phyloP scores from a whole-genome alignment of 352 stramenopile species.

The Pythium aristosporum region DNA sequence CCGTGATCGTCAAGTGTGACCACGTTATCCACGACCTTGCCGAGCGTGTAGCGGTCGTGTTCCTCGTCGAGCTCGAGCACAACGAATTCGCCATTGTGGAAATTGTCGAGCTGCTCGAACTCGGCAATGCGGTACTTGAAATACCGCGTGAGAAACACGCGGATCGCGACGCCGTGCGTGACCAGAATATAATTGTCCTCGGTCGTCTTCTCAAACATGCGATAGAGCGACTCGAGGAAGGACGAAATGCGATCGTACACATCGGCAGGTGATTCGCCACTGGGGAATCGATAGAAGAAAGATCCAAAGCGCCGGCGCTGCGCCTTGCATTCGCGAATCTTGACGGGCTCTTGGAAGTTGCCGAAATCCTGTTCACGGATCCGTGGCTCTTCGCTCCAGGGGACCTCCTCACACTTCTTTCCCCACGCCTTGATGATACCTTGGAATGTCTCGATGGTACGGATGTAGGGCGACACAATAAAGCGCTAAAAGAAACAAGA shows the following conservation, averaged over 20 bases:
- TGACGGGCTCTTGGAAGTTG: slow-evolving; percentile 85
- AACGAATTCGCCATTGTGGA: slow-evolving; percentile 82
- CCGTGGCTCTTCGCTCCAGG: slow-evolving; percentile 81
- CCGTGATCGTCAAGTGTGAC: slow-evolving; percentile 51
- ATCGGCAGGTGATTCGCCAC: slow-evolving; percentile 83
- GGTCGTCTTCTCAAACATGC: slow-evolving; percentile 76
- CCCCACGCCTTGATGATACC: slow-evolving; percentile 74
- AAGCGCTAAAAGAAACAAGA: slow-evolving; percentile 46
- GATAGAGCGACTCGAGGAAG: slow-evolving; percentile 86
- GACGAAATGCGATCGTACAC: slow-evolving; percentile 88
- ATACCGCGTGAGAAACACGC: slow-evolving; percentile 87
- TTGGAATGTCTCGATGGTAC: slow-evolving; percentile 88
- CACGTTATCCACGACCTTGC: slow-evolving; percentile 65
- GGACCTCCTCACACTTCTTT: slow-evolving; percentile 48
- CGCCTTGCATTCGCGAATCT: slow-evolving; percentile 80
- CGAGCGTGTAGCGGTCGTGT: slow-evolving; percentile 56
- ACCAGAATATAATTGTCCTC: slow-evolving; percentile 87
- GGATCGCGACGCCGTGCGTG: slow-evolving; percentile 85
- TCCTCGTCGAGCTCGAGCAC: slow-evolving; percentile 75
- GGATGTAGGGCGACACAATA: slow-evolving; percentile 83
- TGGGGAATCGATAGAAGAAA: slow-evolving; percentile 90
- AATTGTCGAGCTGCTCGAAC: slow-evolving; percentile 85
- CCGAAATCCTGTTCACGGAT: slow-evolving; percentile 91
- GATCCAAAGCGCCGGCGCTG: slow-evolving; percentile 76
- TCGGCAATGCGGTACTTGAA: slow-evolving; percentile 87